These are phyloP conservation scores for Trichoderma guizhouense DNA, from an alignment of 2,329 filamentous ascomycete genomes.

Conservation along the genomic window DNA sequence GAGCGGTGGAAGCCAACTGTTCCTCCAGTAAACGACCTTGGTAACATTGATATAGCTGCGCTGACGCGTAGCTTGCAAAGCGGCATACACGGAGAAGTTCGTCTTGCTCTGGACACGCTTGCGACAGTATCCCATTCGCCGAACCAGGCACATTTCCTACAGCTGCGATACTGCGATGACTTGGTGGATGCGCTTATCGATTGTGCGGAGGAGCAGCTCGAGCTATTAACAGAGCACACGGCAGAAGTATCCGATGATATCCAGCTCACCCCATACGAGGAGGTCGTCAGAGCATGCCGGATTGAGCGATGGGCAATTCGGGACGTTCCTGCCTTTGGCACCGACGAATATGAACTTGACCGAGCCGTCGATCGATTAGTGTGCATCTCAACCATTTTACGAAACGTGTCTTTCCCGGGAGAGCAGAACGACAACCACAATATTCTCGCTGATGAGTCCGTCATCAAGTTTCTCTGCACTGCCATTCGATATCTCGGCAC, in stretches of 20 bases:
- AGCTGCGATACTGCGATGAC: constrained; percentile 76
- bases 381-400: constrained; percentile 85
- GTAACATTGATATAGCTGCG: constrained; percentile 84
- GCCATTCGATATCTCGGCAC: constrained; percentile 86
- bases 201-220: constrained; percentile 84
- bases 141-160: constrained; percentile 60
- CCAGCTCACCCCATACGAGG: constrained; percentile 80
- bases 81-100: constrained; percentile 85
- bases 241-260: constrained; percentile 85
- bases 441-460: constrained; percentile 68
- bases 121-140: constrained; percentile 63
- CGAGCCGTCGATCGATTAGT: constrained; percentile 82
- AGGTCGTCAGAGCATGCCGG: constrained; percentile 75
- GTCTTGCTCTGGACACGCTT: constrained; percentile 81
- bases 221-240: constrained; percentile 78
- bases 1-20: constrained; percentile 68
- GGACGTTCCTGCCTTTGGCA: constrained; percentile 71
- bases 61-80: constrained; percentile 87
- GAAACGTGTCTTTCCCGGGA: constrained; percentile 83
- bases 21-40: constrained; percentile 73
- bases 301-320: constrained; percentile 69
- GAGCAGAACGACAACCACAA: constrained; percentile 62
- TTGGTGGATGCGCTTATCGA: constrained; percentile 84
- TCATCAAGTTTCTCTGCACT: constrained; percentile 80
- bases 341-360: constrained; percentile 75